Percentiles rank a stretch among this genome's conserved stretches.
Conservation (phyloP, 2,329 filamentous ascomycete genomes). For the Bipolaris bicolor region DNA sequence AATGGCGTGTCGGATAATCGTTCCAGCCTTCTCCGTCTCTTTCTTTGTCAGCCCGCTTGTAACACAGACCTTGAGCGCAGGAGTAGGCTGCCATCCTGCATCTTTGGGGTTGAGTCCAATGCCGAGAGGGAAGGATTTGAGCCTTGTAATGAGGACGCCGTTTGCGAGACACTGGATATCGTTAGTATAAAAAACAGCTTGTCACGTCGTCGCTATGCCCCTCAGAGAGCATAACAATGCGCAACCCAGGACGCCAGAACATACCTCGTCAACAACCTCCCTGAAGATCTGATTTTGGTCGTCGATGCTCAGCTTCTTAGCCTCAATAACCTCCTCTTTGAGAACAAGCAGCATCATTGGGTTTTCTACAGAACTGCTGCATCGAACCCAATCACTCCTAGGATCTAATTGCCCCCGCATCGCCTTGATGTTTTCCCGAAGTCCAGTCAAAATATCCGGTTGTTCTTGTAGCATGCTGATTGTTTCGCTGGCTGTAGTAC, state of each 20-base stretch:
- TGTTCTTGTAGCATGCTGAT: conserved; percentile 84
- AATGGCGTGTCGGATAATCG: conserved; percentile 86
- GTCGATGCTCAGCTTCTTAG: conserved; percentile 69
- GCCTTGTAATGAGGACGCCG: conserved; percentile 83
- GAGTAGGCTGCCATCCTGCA: conserved; percentile 69
- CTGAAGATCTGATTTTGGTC: conserved; percentile 87
- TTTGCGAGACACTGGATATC: conserved; percentile 75
- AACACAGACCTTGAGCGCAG: conserved; percentile 89
- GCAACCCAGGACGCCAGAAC: conserved; percentile 31
- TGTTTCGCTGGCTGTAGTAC: conserved; percentile 94
- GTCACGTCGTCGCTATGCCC: background rate
- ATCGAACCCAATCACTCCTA: conserved; percentile 88
- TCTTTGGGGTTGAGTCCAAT: conserved; percentile 70
- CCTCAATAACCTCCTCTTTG: conserved; percentile 79
- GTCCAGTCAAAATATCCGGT: conserved; percentile 77
- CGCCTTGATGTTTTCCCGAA: conserved; percentile 83
- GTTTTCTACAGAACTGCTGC: conserved; percentile 81
- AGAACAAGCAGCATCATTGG: conserved; percentile 83
- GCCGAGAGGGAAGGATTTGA: conserved; percentile 73
- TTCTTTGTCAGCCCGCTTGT: conserved; percentile 88
- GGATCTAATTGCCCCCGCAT: conserved; percentile 90
- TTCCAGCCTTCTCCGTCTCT: conserved; percentile 93
- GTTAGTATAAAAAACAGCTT: conserved; percentile 15
- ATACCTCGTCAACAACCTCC: conserved; percentile 95
- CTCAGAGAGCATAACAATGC: background rate